These are phyloP conservation scores for Emydomyces testavorans DNA, from an alignment of 2,329 filamentous ascomycete species.

Conservation along the genomic window DNA sequence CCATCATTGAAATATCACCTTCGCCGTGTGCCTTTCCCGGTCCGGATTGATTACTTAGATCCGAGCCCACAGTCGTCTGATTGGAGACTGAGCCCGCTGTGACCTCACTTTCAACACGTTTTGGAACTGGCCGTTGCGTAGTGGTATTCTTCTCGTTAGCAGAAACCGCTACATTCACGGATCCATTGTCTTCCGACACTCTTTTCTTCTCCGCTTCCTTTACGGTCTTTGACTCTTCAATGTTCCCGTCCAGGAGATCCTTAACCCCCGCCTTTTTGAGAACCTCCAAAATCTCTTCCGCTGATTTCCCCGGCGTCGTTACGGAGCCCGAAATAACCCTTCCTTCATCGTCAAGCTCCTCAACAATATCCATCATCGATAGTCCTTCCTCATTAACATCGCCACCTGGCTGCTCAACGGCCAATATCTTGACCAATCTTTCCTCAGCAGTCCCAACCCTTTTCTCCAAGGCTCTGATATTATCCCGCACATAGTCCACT, in stretches of 20 bases:
- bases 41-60: background rate
- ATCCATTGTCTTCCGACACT: background rate
- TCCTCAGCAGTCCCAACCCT: conserved; percentile 58
- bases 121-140: background rate
- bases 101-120: background rate
- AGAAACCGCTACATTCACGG: background rate
- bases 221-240: background rate
- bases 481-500: conserved; percentile 80
- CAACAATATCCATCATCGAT: conserved; percentile 79
- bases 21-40: background rate
- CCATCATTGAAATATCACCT: conserved; percentile 43
- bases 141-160: background rate
- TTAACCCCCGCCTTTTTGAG: conserved; percentile 65
- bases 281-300: conserved; percentile 57
- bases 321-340: conserved; percentile 62
- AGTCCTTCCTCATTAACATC: conserved; percentile 47
- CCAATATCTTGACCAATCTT: conserved; percentile 53
- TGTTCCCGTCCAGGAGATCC: conserved; percentile 29
- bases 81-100: conserved; percentile 1
- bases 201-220: background rate
- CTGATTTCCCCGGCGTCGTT: conserved; percentile 55
- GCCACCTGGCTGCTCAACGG: conserved; percentile 47
- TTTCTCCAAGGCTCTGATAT: conserved; percentile 62
- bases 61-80: conserved; percentile 6
- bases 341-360: conserved; percentile 82